phyloP scores from a whole-genome alignment of 306 rosid genomes.

The Pterocarpus santalinus region DNA sequence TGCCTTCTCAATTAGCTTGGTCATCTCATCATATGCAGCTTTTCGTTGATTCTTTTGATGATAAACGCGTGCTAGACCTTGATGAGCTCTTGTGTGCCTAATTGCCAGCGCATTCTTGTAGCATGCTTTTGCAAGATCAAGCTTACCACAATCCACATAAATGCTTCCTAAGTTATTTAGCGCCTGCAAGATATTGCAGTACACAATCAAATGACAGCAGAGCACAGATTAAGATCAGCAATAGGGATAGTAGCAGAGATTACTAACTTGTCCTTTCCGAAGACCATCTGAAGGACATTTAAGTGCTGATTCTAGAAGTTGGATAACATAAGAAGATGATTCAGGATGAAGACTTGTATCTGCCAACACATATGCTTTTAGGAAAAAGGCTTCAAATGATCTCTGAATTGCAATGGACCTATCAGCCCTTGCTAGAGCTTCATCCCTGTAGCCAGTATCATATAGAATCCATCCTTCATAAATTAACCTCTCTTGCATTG shows the following conservation, averaged over 20 bases:
- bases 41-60: constrained; percentile 68
- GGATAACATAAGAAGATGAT: constrained; percentile 61
- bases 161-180: constrained; percentile 78
- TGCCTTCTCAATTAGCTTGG: constrained; percentile 73
- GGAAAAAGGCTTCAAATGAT: constrained; percentile 81
- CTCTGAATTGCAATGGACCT: constrained; percentile 69
- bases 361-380: constrained; percentile 74
- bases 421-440: constrained; percentile 70
- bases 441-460: constrained; percentile 73
- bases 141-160: constrained; percentile 72
- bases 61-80: constrained; percentile 80
- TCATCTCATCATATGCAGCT: constrained; percentile 85
- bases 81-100: constrained; percentile 85
- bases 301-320: constrained; percentile 74
- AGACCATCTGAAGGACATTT: constrained; percentile 86
- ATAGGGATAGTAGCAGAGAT: not conserved
- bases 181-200: constrained; percentile 62
- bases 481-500: constrained; percentile 72
- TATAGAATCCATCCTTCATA: constrained; percentile 91
- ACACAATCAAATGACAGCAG: constrained; percentile 43
- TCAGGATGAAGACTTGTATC: constrained; percentile 63
- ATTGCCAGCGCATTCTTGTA: constrained; percentile 77
- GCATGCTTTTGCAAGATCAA: constrained; percentile 71
- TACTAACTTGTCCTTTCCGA: constrained; percentile 83
- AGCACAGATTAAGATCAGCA: not conserved